Percentiles rank a stretch among this genome's conserved stretches.
Evolutionary conservation across 2,329 filamentous ascomycete genomes (phyloP).

Genomic region (Colletotrichum coccodes): DNA sequence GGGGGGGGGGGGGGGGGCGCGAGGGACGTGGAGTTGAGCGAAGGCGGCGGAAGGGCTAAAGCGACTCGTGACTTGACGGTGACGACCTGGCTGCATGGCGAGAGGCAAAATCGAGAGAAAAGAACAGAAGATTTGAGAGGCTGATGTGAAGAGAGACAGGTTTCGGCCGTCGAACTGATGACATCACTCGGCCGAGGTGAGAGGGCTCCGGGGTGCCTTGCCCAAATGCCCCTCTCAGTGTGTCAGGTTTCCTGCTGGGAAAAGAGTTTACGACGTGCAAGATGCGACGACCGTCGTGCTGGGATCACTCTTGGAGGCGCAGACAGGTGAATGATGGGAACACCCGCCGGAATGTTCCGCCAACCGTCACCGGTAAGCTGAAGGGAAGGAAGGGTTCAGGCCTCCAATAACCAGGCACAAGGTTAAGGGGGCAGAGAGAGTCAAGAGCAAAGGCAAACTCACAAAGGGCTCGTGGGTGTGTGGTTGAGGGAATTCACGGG

Average conservation of each 20-base stretch:
- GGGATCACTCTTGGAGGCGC: conserved; percentile 13
- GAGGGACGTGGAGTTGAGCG: not conserved
- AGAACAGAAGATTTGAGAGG: conserved; percentile 18
- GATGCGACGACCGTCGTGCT: conserved; percentile 22
- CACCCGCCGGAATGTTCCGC: not conserved
- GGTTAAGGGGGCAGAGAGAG: not conserved
- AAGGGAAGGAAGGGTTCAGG: not conserved
- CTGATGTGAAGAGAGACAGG: conserved; percentile 13
- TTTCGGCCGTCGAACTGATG: conserved; percentile 24
- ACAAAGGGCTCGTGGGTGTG: not conserved
- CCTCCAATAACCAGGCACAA: not conserved
- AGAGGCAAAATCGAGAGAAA: not conserved
- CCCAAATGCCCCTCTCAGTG: conserved; percentile 7
- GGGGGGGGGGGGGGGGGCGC: too few relatives aligned
- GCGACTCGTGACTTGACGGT: conserved; percentile 15
- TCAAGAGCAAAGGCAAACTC: not conserved
- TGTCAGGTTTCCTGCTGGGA: conserved; percentile 18
- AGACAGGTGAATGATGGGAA: not conserved
- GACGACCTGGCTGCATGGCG: not conserved
- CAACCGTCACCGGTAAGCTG: not conserved
- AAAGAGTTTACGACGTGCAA: conserved; percentile 15
- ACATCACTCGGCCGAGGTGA: conserved; percentile 31
- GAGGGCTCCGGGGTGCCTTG: conserved; percentile 19
- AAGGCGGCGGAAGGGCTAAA: not conserved
- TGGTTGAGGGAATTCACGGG: not conserved